A percentile compares a stretch with the other conserved stretches of the same genome.
Conservation (phyloP, 352 stramenopile species). For the Phytophthora litchii region DNA sequence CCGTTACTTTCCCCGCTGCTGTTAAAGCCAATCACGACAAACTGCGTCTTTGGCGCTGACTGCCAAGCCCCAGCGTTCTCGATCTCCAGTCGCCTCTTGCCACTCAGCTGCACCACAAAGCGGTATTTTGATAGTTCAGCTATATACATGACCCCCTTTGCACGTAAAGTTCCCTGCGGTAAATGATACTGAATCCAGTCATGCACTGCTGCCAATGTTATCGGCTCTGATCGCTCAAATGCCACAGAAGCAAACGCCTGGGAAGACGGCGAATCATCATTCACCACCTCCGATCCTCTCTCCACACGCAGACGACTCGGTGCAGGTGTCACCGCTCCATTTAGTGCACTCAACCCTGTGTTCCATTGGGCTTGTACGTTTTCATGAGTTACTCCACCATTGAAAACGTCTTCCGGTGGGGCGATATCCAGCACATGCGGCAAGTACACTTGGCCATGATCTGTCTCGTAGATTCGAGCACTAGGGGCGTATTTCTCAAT, state of each 20-base stretch:
- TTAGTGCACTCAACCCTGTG: slow-evolving; percentile 42
- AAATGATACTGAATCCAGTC: slow-evolving; percentile 49
- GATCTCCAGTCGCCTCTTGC: slow-evolving; percentile 69
- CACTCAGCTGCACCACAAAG: slow-evolving; percentile 77
- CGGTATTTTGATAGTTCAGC: slow-evolving; percentile 57
- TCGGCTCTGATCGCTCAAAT: slow-evolving; percentile 49
- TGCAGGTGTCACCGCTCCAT: slow-evolving; percentile 11
- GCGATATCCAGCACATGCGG: slow-evolving; percentile 77
- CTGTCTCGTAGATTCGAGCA: slow-evolving; percentile 72
- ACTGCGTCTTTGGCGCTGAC: slow-evolving; percentile 68
- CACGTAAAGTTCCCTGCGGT: slow-evolving; percentile 46
- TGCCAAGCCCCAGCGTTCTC: slow-evolving; percentile 65
- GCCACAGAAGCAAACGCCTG: slow-evolving; percentile 52
- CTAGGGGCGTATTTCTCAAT: slow-evolving; percentile 51
- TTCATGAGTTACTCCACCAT: slow-evolving; percentile 67
- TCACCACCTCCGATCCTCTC: background rate
- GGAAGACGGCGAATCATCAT: background rate
- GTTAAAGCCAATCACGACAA: slow-evolving; percentile 65
- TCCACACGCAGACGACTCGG: slow-evolving; percentile 45
- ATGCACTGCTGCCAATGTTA: slow-evolving; percentile 53
- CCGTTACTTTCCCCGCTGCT: slow-evolving; percentile 3
- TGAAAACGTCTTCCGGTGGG: slow-evolving; percentile 56
- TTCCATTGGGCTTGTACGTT: slow-evolving; percentile 67
- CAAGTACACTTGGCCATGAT: slow-evolving; percentile 65
- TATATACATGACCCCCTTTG: slow-evolving; percentile 74